phyloP scores from a whole-genome alignment of 78 protist species.

The Cavenderia fasciculata region DNA sequence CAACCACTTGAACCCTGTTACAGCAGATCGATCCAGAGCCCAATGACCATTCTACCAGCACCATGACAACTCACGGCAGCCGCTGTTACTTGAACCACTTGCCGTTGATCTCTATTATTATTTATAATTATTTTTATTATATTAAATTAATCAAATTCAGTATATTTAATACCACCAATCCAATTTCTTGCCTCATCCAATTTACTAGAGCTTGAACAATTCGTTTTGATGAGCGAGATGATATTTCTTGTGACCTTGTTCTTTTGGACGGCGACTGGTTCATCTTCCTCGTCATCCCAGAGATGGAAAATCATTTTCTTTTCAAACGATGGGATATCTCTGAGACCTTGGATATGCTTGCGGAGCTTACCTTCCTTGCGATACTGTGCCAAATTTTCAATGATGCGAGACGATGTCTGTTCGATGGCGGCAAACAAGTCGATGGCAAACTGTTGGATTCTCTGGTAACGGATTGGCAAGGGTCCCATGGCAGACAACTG shows the following conservation, averaged over 20 bases:
- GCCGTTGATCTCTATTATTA: too few relatives aligned
- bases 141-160: too few relatives aligned
- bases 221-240: slow-evolving; percentile 1
- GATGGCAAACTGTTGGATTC: slow-evolving; percentile 16
- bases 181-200: slow-evolving; percentile 22
- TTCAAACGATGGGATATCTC: background rate
- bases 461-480: slow-evolving; percentile 8
- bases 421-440: slow-evolving; percentile 13
- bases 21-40: too few relatives aligned
- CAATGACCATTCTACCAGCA: too few relatives aligned
- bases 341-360: slow-evolving; percentile 6
- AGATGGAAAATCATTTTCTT: slow-evolving; percentile 24
- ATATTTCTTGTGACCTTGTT: slow-evolving; percentile 12
- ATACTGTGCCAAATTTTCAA: background rate
- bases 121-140: background rate
- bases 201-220: background rate
- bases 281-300: slow-evolving; percentile 15
- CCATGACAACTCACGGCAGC: too few relatives aligned
- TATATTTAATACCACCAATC: slow-evolving; percentile 14
- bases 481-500: slow-evolving; percentile 24
- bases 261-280: background rate
- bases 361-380: slow-evolving; percentile 7
- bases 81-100: too few relatives aligned
- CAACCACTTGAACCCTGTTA: too few relatives aligned
- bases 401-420: background rate